A percentile compares a stretch with the other conserved stretches of the same genome.
phyloP scores from a whole-genome alignment of 2,329 filamentous ascomycete species.

The Cordyceps javanica region DNA sequence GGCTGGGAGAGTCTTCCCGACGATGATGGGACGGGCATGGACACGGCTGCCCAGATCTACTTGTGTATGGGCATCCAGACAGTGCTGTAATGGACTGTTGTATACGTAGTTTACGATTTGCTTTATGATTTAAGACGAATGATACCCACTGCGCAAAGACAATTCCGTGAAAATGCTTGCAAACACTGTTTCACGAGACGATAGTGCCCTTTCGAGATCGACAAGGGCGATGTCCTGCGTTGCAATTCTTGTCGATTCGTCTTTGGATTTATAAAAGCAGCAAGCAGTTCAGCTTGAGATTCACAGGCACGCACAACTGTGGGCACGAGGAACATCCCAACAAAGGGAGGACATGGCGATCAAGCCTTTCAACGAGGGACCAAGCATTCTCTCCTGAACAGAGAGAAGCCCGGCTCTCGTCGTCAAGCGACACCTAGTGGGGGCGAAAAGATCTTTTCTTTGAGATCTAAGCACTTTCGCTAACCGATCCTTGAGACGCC shows the following conservation, averaged over 20 bases:
- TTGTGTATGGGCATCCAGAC: background rate
- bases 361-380: conserved; percentile 50
- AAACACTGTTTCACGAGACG: background rate
- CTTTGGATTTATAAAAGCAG: background rate
- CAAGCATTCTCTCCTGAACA: conserved; percentile 54
- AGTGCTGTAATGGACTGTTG: background rate
- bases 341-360: conserved; percentile 63
- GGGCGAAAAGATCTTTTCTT: conserved; percentile 53
- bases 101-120: background rate
- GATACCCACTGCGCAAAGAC: conserved; percentile 9
- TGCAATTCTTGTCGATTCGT: background rate
- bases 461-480: conserved; percentile 53
- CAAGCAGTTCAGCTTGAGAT: background rate
- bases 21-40: background rate
- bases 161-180: background rate
- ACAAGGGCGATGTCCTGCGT: background rate
- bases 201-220: background rate
- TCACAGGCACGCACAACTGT: conserved; percentile 22
- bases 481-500: conserved; percentile 51
- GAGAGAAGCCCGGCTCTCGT: conserved; percentile 11
- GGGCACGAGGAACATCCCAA: conserved; percentile 17
- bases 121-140: conserved; percentile 8
- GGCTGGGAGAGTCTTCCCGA: conserved; percentile 19
- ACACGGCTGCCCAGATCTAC: background rate
- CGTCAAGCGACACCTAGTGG: conserved; percentile 83